Evolutionary conservation across 371 early-diverging fungal genomes (phyloP), one percentile per base, ranked within the genome.

Genomic region (Massospora cicadina): DNA sequence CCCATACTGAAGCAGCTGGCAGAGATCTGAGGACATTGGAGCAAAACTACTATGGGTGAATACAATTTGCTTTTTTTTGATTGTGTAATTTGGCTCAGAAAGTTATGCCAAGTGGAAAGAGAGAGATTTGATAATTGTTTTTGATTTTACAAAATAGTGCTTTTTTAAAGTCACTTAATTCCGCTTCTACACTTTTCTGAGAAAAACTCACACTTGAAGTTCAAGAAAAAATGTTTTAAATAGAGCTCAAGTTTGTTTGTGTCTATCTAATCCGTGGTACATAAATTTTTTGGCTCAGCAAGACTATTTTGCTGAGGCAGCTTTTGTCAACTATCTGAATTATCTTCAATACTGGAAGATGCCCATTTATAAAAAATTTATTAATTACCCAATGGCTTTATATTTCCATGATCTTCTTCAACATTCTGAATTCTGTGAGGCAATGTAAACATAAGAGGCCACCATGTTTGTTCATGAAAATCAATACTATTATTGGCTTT

Each of bases 171-270:
- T 43, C 43, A 17, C 17, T 43, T 5, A 5, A 43, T 10, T 43
- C 43, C 17, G 43, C 43, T 43, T 43, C 43, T 17, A 43, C 43
- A 43, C 43, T 43, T 17, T 43, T 17, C 43, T 10, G 43, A 43
- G 43, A 43, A 43, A 43, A 43, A 17, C 43, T 43, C 5, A 43
- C 43, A 17, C 17, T 43, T 43, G 43, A 43, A 43, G 17, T 10
- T 43, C 43, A 43, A 43, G 63, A 61, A 29, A 31, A 77, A 68
- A 78, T 93, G 29, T 94, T 92, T 68, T 83, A 86, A 68, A 81
- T 91, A 23, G 96, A 95, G 74, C 81, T 95, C 26, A 95, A 95
- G 76, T 95, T 95, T 76, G 80, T 95, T 17, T 92, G 72, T 90
- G 90, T 65, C 75, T 95, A 21, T 79, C 94, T n/a, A 95, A 94